phyloP scores from a whole-genome alignment of 2,329 filamentous ascomycete species.

The Aspergillus quadrilineatus region DNA sequence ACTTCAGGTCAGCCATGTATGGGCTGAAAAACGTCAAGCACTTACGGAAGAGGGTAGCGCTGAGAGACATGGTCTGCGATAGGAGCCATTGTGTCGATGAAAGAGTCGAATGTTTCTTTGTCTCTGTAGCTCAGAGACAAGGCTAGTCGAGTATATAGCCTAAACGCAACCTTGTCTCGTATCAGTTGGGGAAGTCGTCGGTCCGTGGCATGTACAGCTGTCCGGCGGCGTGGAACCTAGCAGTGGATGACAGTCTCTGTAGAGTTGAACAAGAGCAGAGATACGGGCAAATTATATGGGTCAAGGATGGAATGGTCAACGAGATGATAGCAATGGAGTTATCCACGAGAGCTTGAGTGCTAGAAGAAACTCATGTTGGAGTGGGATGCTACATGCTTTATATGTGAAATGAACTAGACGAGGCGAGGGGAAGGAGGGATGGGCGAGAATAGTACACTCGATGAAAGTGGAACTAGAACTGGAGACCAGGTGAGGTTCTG shows the following conservation, averaged over 20 bases:
- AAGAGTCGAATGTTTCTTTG: conserved; percentile 18
- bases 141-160: not conserved
- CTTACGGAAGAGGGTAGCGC: conserved; percentile 40
- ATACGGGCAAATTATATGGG: conserved; percentile 10
- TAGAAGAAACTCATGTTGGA: conserved; percentile 26
- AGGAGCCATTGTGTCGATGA: conserved; percentile 32
- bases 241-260: conserved; percentile 6
- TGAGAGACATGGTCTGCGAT: conserved; percentile 30
- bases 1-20: conserved; percentile 14
- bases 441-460: conserved; percentile 3
- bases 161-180: not conserved
- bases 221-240: conserved; percentile 11
- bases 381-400: conserved; percentile 35
- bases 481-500: conserved; percentile 16
- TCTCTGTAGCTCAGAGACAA: not conserved
- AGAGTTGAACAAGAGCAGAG: conserved; percentile 1
- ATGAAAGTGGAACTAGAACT: conserved; percentile 9
- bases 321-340: conserved; percentile 15
- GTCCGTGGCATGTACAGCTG: not conserved
- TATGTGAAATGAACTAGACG: conserved; percentile 29
- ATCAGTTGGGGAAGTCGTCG: not conserved
- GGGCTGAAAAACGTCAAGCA: not conserved
- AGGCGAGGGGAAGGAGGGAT: conserved; percentile 19
- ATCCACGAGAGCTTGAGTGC: conserved; percentile 28
- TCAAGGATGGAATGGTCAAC: conserved; percentile 17